Evolutionary conservation across 2,329 filamentous ascomycete species (phyloP).

Genomic region (Apiospora marii): DNA sequence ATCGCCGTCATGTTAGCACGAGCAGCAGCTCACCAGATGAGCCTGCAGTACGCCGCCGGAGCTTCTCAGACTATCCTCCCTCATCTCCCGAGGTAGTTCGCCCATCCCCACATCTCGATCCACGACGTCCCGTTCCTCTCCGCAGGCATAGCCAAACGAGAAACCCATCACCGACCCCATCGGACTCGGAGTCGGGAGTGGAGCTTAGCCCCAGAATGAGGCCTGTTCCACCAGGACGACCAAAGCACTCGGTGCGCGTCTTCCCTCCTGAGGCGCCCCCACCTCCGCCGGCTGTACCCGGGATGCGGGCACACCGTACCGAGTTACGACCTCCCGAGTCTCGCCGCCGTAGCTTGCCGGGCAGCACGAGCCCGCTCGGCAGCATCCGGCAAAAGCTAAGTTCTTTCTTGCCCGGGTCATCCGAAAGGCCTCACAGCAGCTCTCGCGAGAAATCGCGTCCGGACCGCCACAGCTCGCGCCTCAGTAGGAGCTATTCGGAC

Average conservation of each 20-base stretch:
- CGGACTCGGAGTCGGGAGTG: constrained; percentile 37
- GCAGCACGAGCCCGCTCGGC: constrained; percentile 27
- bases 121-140: constrained; percentile 33
- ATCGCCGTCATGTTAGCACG: constrained; percentile 39
- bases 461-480: constrained; percentile 34
- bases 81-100: constrained; percentile 42
- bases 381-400: constrained; percentile 38
- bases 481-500: constrained; percentile 39
- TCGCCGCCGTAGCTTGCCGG: constrained; percentile 38
- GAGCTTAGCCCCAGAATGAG: constrained; percentile 31
- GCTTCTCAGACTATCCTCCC: constrained; percentile 59
- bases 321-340: constrained; percentile 38
- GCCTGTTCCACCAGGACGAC: constrained; percentile 30
- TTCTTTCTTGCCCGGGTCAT: constrained; percentile 38
- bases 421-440: constrained; percentile 40
- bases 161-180: constrained; percentile 33
- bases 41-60: constrained; percentile 53
- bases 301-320: constrained; percentile 33
- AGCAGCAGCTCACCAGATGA: constrained; percentile 50
- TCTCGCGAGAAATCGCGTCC: constrained; percentile 40
- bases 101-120: constrained; percentile 33
- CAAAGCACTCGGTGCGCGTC: constrained; percentile 34
- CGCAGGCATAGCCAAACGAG: constrained; percentile 41
- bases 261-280: constrained; percentile 30
- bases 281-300: constrained; percentile 29